phyloP scores from a whole-genome alignment of 129 eudicot species.

The Calendula officinalis region DNA sequence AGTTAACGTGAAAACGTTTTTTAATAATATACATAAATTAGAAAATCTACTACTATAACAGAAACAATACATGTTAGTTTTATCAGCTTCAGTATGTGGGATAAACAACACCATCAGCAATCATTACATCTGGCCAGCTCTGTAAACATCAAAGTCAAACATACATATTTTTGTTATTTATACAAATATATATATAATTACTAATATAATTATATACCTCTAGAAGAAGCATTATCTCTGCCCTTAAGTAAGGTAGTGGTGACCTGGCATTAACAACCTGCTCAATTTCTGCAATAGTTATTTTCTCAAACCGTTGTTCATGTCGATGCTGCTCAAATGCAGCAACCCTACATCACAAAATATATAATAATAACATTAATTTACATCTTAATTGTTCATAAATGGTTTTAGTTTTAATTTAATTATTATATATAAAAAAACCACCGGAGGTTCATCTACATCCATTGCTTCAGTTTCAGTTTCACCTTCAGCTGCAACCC shows the following conservation, averaged over 20 bases:
- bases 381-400: not conserved
- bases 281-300: conserved; percentile 68
- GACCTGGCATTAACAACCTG: conserved; percentile 61
- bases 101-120: conserved; percentile 43
- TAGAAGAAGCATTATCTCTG: conserved; percentile 58
- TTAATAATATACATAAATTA: not conserved
- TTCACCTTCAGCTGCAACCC: conserved; percentile 41
- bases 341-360: conserved; percentile 53
- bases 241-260: conserved; percentile 57
- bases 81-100: conserved; percentile 35
- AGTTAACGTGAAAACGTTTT: too few species aligned
- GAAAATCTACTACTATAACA: conserved; percentile 7
- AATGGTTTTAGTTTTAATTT: not conserved
- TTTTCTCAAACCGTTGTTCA: conserved; percentile 67
- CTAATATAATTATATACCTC: conserved; percentile 44
- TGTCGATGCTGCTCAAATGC: conserved; percentile 84
- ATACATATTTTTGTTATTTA: not conserved
- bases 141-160: conserved; percentile 22
- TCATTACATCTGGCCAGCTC: conserved; percentile 61
- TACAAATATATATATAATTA: not conserved
- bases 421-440: conserved; percentile 4
- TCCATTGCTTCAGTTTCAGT: conserved; percentile 70
- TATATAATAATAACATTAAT: not conserved
- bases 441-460: conserved; percentile 65
- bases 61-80: too few species aligned